phyloP scores from a whole-genome alignment of 2,329 filamentous ascomycete species.

The Colletotrichum endophyticum region DNA sequence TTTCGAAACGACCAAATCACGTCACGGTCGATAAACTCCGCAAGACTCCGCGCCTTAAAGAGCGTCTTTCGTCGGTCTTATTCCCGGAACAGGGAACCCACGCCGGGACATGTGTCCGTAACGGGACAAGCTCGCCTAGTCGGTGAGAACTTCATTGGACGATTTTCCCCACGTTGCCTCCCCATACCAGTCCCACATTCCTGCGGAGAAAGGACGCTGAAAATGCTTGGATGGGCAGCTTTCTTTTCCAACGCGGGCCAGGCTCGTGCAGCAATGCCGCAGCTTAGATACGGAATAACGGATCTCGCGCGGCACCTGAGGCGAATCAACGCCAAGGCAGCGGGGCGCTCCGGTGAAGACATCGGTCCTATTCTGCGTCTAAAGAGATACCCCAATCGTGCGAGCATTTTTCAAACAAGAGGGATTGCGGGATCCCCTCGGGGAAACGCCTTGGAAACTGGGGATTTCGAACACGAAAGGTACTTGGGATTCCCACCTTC shows the following conservation, averaged over 20 bases:
- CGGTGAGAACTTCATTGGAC: slow-evolving; percentile 2
- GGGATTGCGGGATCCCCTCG: slow-evolving; percentile 11
- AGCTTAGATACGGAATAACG: background rate
- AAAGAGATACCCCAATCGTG: background rate
- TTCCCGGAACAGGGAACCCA: background rate
- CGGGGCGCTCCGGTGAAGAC: background rate
- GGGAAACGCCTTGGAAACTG: background rate
- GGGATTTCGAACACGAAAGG: background rate
- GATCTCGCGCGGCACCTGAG: slow-evolving; percentile 5
- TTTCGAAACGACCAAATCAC: slow-evolving; percentile 9
- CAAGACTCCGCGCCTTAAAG: slow-evolving; percentile 9
- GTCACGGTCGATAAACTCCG: slow-evolving; percentile 15
- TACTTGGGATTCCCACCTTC: background rate
- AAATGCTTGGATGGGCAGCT: background rate
- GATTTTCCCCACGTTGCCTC: background rate
- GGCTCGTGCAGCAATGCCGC: background rate
- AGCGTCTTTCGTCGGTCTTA: background rate
- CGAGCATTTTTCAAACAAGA: background rate
- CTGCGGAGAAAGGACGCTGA: background rate
- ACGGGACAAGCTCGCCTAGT: background rate
- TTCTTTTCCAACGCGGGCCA: background rate
- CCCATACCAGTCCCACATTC: background rate
- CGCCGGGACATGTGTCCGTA: background rate
- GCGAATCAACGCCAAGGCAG: background rate
- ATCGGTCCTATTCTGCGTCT: slow-evolving; percentile 2